Base-by-base conservation (phyloP, 2,329 filamentous ascomycete species). In the Thelonectria olida region DNA sequence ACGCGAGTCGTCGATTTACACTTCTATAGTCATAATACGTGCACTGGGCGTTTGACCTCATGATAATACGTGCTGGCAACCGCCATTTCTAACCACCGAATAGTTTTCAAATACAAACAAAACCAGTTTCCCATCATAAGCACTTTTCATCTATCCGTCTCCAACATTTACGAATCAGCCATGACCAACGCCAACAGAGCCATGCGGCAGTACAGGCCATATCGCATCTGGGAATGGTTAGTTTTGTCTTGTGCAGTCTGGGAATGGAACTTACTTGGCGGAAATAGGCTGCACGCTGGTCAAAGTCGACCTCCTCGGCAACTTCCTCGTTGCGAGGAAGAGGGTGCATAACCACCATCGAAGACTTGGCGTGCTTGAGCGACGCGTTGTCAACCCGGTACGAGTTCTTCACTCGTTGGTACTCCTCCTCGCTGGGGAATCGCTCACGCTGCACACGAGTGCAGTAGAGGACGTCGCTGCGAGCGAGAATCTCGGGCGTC, bases 131-230 rank as follows among this genome's bases (percentile, higher is more conserved):
- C 55, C n/a, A n/a, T n/a, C n/a, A n/a, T n/a, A n/a, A n/a, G n/a
- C n/a, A n/a, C n/a, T n/a, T n/a, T n/a, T n/a, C n/a, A n/a, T n/a
- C n/a, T n/a, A n/a, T n/a, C n/a, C n/a, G n/a, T n/a, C n/a, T n/a
- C n/a, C n/a, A n/a, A n/a, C n/a, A 58, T 55, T 51, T 73, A 76
- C 53, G 68, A 73, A 54, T 74, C 71, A 67, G 74, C 73, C 91
- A 99, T 91, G 78, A 98, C 92, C 78, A 98, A 84, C 69, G 96
- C 96, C 78, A 99, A 85, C 81, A 99, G 81, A 71, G 96, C 96
- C 96, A 99, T 99, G 77, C 96, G 91, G 79, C 92, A 96, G 85
- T 97, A 98, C 72, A 99, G 87, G 72, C 96, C 96, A 81, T 98
- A 97, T 81, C 91, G 89, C 95, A 97, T 97, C 94, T 97, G 73